phyloP scores from a whole-genome alignment of 2,329 filamentous ascomycete genomes.

The Pyricularia sp. region DNA sequence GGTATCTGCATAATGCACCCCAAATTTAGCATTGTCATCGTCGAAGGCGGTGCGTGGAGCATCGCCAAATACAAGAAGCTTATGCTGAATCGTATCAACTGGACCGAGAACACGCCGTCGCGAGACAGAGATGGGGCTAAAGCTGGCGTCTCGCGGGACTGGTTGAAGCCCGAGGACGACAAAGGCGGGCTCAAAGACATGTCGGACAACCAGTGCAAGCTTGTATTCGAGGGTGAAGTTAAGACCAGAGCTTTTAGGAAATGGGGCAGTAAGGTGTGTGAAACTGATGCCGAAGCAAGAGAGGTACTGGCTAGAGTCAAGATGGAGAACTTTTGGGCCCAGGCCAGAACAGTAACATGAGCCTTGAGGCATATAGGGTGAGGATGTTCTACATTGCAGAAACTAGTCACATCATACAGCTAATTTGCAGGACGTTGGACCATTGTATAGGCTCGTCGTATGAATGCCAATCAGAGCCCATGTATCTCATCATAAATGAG shows the following conservation, averaged over 20 bases:
- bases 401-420: not conserved
- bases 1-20: constrained; percentile 90
- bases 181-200: constrained; percentile 69
- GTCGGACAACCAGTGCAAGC: constrained; percentile 63
- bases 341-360: constrained; percentile 51
- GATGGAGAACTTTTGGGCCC: constrained; percentile 90
- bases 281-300: constrained; percentile 79
- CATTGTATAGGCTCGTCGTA: too few relatives aligned
- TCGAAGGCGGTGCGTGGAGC: constrained; percentile 78
- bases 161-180: constrained; percentile 70
- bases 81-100: constrained; percentile 87
- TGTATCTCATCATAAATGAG: too few relatives aligned
- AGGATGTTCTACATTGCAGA: not conserved
- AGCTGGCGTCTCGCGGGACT: constrained; percentile 51
- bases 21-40: constrained; percentile 75
- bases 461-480: too few relatives aligned
- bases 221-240: constrained; percentile 86
- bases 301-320: constrained; percentile 68
- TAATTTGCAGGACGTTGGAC: not conserved
- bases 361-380: too few relatives aligned
- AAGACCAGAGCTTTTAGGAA: constrained; percentile 71
- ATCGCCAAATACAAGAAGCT: constrained; percentile 81
- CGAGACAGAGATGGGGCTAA: constrained; percentile 43
- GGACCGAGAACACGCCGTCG: constrained; percentile 76
- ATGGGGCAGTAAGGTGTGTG: constrained; percentile 83